These are phyloP conservation scores for Salix exigua DNA, from an alignment of 345 rosid genomes.

Conservation along the genomic window DNA sequence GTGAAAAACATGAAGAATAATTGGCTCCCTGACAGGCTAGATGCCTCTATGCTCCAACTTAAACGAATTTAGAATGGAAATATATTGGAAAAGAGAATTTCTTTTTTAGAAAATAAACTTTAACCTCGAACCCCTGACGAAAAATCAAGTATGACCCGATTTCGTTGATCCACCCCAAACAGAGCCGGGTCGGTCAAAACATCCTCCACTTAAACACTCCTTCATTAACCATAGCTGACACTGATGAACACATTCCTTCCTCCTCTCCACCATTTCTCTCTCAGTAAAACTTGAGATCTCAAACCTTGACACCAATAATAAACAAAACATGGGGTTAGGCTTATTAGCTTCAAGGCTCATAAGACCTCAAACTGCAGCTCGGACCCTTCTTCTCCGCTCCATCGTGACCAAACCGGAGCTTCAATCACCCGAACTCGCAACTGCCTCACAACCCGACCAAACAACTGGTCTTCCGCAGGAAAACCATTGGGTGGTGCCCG, in stretches of 20 bases:
- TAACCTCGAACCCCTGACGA: no score
- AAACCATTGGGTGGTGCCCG: slow-evolving; percentile 83
- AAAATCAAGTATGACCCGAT: background rate
- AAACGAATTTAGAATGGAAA: no score
- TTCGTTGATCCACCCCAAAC: background rate
- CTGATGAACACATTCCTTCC: background rate
- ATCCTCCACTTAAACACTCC: background rate
- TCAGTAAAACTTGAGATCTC: background rate
- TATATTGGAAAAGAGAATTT: no score
- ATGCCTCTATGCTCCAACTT: no score
- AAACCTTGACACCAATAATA: background rate
- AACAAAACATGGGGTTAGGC: slow-evolving; percentile 60
- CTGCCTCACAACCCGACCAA: slow-evolving; percentile 47
- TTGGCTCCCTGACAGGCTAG: no score
- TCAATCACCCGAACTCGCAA: slow-evolving; percentile 67
- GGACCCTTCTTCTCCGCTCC: slow-evolving; percentile 42
- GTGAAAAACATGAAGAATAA: no score
- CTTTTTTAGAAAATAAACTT: no score
- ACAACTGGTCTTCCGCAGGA: slow-evolving; percentile 48
- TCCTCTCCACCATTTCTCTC: background rate
- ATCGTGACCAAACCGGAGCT: slow-evolving; percentile 71
- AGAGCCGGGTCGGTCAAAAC: background rate
- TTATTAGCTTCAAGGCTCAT: slow-evolving; percentile 66
- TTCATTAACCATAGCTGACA: background rate
- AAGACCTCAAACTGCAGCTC: slow-evolving; percentile 26